Base-by-base conservation (phyloP, 2,329 filamentous ascomycete genomes). In the Alternaria sp. region DNA sequence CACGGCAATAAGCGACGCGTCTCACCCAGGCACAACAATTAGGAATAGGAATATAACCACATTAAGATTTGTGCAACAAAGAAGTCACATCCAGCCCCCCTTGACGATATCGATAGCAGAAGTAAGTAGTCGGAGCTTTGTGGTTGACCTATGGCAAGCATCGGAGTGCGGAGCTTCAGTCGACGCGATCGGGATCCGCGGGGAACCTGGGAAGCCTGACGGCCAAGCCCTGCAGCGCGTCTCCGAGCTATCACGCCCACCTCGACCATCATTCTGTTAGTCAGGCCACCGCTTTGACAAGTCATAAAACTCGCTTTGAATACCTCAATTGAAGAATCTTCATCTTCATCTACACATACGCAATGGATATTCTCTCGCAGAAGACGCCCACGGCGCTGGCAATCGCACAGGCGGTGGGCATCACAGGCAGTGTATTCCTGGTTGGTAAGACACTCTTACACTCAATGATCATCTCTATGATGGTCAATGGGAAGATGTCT, bases 361-460 rank as follows among this genome's bases (percentile, higher is more conserved):
- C 12, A 56, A 77, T 76, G 74, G 67, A 72, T 15, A 67, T 73
- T 2, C 64, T 72, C 46, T 71, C 62, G 53, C 71, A 78, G 53
- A 65, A 67, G 47, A 71, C 74, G 6, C 72, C 72, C 2, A 61
- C 67, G 18, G 69, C 73, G 28, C 78, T 87, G 53, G 82, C 85
- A 62, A 70, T 83, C 56, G 81, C 84, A 23, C 85, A 87, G 73
- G 81, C 82, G 10, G 71, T 86, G 6, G 84, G 85, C 60, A 81
- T 89, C 65, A 85, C 87, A 30, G 70, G 83, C 49, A 82, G 85
- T 41, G 82, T 84, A 21, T 81, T 84, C 58, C 71, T 85, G 4
- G 73, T 79, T n/a, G 82, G 82, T 82, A 66, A 47, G 75, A 44
- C 23, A 12, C 7, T 21, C 20, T 12, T 15, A 9, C 14, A 23